Base-by-base conservation (phyloP, 2,329 filamentous ascomycete genomes). In the Zasmidium cellare region DNA sequence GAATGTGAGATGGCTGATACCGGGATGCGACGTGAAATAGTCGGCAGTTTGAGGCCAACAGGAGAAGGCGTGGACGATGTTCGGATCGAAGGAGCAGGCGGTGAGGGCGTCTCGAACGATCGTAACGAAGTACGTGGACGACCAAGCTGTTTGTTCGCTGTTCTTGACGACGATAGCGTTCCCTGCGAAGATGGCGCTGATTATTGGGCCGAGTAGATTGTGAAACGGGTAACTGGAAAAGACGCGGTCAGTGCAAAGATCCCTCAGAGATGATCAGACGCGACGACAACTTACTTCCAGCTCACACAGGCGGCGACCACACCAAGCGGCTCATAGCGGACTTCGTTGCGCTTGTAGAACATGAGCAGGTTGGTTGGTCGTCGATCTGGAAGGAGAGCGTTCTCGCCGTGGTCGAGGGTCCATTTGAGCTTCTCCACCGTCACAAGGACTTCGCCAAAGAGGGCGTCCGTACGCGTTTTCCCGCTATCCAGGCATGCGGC, bases 141-240 rank as follows among this genome's bases (percentile, higher is more conserved):
- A 96, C 94, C 94, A 99, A 54, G 92, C 93, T 0, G 93, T 97
- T 74, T 93, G 90, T 76, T 99, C 94, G 51, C 91, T 96, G 49
- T 89, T 90, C 78, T 99, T 99, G 74, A 97, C 89, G 45, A 99
- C 81, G 64, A 97, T 88, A 52, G 86, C 91, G 72, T 97, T 97
- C 48, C 94, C 94, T 14, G 92, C 83, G 72, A 97, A 97, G 51
- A 97, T 83, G 16, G 90, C 87, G 65, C 90, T 92, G 71, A 97
- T 96, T 65, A 97, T 84, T 14, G 93, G 94, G 0, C 90, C 91
- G 48, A 97, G 85, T 62, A 97, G 81, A 76, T 99, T 99, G 78
- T 99, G 94, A 75, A 97, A 96, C 12, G 71, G 71, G 48, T 73
- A 72, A 48, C 67, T 69, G 31, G 23, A 38, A 22, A 9, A 14